Percentiles rank a stretch among this genome's conserved stretches.
These are phyloP conservation scores for Aurinia saxatilis DNA, from an alignment of 345 rosid species.

Conservation along the genomic window DNA sequence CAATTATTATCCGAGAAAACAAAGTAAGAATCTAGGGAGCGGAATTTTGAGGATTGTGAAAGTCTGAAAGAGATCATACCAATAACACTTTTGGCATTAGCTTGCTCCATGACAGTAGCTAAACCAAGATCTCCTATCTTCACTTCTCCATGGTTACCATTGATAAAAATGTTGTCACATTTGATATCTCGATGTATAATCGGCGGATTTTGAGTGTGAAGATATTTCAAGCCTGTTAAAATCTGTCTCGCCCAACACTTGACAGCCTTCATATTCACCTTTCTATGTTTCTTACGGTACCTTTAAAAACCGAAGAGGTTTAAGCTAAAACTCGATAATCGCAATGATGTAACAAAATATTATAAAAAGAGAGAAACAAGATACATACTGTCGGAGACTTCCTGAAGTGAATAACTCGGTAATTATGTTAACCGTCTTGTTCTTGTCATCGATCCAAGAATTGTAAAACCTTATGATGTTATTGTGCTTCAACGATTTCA, in stretches of 20 bases:
- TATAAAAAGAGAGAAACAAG: constrained; percentile 13
- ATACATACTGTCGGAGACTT: constrained; percentile 79
- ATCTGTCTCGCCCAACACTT: constrained; percentile 94
- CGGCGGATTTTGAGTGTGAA: constrained; percentile 77
- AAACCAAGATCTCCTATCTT: constrained; percentile 97
- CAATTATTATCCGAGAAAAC: constrained; percentile 1
- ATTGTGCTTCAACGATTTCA: constrained; percentile 76
- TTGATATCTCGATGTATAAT: constrained; percentile 91
- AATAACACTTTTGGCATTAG: constrained; percentile 84
- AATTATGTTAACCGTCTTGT: constrained; percentile 87
- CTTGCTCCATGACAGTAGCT: constrained; percentile 86
- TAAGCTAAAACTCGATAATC: constrained; percentile 6
- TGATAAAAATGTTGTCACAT: constrained; percentile 91
- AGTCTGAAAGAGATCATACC: constrained; percentile 36
- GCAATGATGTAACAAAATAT: constrained; percentile 1
- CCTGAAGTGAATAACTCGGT: constrained; percentile 96
- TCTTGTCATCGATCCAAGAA: constrained; percentile 92
- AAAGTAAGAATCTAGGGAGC: neutral
- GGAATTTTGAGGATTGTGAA: neutral
- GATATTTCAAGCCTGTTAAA: constrained; percentile 64
- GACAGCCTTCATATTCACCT: constrained; percentile 76
- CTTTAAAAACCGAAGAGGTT: constrained; percentile 35
- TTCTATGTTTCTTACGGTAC: constrained; percentile 81
- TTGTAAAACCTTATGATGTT: constrained; percentile 71
- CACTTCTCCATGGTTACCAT: constrained; percentile 94